Conservation (phyloP, 805 yeast genomes). For the Kodamaea kaohsiungensis region DNA sequence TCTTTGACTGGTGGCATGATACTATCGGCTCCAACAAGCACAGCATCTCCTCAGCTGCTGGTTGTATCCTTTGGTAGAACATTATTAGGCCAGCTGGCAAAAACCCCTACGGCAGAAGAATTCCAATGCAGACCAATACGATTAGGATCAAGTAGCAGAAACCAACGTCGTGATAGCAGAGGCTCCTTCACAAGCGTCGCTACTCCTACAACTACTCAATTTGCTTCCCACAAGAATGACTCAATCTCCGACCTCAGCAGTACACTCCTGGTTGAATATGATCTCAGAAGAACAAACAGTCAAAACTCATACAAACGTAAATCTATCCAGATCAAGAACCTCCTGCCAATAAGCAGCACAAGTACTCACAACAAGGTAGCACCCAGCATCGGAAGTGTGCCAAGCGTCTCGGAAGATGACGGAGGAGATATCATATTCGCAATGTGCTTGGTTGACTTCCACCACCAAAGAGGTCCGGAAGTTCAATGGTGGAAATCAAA, state of each 20-base stretch:
- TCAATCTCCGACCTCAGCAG: background rate
- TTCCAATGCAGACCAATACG: constrained; percentile 42
- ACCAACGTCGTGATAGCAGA: constrained; percentile 6
- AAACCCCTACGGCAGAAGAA: constrained; percentile 22
- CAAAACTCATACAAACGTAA: constrained; percentile 3
- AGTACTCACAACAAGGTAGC: constrained; percentile 18
- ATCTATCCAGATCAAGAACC: constrained; percentile 38
- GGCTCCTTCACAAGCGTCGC: constrained; percentile 2
- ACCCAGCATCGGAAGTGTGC: background rate
- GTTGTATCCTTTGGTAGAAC: constrained; percentile 1
- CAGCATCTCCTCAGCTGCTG: constrained; percentile 4
- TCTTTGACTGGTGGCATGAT: background rate
- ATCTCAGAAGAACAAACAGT: background rate
- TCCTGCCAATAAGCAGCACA: constrained; percentile 17
- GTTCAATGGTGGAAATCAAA: constrained; percentile 81
- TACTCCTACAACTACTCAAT: background rate
- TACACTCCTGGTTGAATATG: background rate
- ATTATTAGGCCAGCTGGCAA: constrained; percentile 3
- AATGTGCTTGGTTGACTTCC: constrained; percentile 87
- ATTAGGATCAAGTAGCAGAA: constrained; percentile 17
- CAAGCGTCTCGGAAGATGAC: background rate
- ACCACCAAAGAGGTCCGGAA: constrained; percentile 91
- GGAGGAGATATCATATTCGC: constrained; percentile 53
- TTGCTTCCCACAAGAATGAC: background rate
- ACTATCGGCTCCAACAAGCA: background rate